Evolutionary conservation across 2,329 filamentous ascomycete species (phyloP).

Genomic region (Chaetomium sp.): DNA sequence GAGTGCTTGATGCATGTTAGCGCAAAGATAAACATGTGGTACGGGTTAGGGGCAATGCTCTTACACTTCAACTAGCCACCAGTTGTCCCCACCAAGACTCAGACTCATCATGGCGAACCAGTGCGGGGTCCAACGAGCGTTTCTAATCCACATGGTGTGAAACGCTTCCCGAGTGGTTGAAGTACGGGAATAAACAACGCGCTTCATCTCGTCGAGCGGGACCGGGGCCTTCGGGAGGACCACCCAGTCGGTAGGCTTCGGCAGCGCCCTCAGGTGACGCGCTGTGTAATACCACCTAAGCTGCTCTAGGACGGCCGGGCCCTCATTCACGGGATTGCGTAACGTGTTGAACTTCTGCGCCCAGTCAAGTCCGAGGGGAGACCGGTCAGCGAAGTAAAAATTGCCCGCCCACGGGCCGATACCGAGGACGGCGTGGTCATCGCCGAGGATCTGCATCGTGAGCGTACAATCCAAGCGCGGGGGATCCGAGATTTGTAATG

Average conservation of each 20-base stretch:
- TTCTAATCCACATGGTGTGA: constrained; percentile 69
- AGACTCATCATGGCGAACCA: constrained; percentile 76
- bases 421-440: constrained; percentile 61
- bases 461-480: constrained; percentile 64
- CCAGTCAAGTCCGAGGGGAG: constrained; percentile 52
- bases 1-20: constrained; percentile 20
- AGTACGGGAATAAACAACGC: constrained; percentile 52
- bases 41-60: constrained; percentile 34
- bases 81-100: constrained; percentile 72
- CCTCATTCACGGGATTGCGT: constrained; percentile 57
- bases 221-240: constrained; percentile 49
- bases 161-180: constrained; percentile 58
- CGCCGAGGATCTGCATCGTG: constrained; percentile 68
- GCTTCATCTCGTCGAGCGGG: constrained; percentile 58
- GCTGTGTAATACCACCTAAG: constrained; percentile 64
- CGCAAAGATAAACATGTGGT: background rate
- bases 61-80: constrained; percentile 73
- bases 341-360: constrained; percentile 67
- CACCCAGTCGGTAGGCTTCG: constrained; percentile 67
- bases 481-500: constrained; percentile 43
- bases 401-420: constrained; percentile 80
- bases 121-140: constrained; percentile 67
- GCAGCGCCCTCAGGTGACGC: constrained; percentile 62
- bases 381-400: constrained; percentile 69
- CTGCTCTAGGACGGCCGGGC: constrained; percentile 58